Evolutionary conservation across 148 eudicot genomes (phyloP), one percentile per base, ranked within the genome.

Genomic region (Vaccinium macrocarpon): DNA sequence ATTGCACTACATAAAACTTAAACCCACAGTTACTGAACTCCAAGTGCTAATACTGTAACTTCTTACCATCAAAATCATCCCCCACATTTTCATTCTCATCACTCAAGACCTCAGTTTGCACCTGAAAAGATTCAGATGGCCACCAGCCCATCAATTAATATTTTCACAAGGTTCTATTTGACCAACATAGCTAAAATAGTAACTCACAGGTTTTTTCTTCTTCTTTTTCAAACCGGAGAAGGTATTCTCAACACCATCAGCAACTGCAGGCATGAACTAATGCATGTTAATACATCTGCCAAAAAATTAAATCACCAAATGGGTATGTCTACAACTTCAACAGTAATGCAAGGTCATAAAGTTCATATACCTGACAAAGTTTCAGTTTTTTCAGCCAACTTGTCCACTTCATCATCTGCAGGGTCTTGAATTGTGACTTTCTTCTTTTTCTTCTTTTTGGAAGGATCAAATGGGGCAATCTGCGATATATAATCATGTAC

Each of bases 361-460:
- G 56, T 51, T 14, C 48, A 71, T 23, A 29, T 86, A 94, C 97
- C 94, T 21, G 94, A 81, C 84, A 94, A 85, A 74, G 27, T 89
- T 78, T 94, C 95, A 27, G 93, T 89, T 85, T 92, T 90, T 85
- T 91, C 95, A 53, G 82, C 87, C 87, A 94, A 81, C 27, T 87
- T 85, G 78, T 94, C 94, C 51, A 86, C 92, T 48, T 88, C 55
- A 13, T 93, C 95, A 19, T 93, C 98, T 76, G 84, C 89, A 78
- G 91, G 91, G 72, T 94, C 98, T 86, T 93, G 93, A 88, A 88
- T 87, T 6, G 90, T 92, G 62, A 90, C 91, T 86, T 93, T 93
- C 92, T 94, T 94, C 89, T 94, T 94, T 79, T 94, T 94, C 88
- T 94, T 93, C 91, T 94, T 93, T 42, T 94, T 94, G 53, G 93